Evolutionary conservation across 305 asterid species (phyloP).

Genomic region (Petunia hybrid): DNA sequence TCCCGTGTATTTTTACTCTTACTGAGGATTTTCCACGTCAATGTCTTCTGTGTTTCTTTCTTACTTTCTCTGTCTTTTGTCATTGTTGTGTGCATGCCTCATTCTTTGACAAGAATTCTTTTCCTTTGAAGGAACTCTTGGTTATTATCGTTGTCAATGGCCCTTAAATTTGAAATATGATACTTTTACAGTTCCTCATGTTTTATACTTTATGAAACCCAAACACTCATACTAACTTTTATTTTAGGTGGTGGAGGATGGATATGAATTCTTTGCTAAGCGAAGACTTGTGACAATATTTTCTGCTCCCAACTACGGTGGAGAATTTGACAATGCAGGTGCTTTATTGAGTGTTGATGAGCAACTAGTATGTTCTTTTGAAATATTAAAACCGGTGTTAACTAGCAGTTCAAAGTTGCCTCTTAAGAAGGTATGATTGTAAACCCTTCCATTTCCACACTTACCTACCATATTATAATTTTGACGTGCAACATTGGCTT

Average conservation of each 20-base stretch:
- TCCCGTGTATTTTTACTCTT: background rate
- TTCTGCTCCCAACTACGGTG: constrained; percentile 90
- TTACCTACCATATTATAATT: background rate
- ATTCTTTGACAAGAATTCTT: background rate
- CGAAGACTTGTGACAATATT: constrained; percentile 75
- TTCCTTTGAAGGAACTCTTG: background rate
- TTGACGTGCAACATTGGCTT: background rate
- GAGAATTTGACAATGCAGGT: constrained; percentile 75
- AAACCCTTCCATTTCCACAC: background rate
- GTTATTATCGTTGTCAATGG: no score
- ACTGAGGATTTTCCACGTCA: background rate
- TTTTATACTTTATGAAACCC: background rate
- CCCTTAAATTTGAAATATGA: background rate
- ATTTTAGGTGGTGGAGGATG: constrained; percentile 83
- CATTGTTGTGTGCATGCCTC: background rate
- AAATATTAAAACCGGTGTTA: constrained; percentile 25
- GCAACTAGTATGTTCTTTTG: constrained; percentile 29
- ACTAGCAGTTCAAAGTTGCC: background rate
- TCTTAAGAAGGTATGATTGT: background rate
- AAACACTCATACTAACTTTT: background rate
- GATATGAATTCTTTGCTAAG: constrained; percentile 82
- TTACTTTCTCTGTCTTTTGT: background rate
- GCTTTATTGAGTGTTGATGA: constrained; percentile 32
- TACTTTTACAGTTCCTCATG: background rate
- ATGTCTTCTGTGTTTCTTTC: background rate